Conservation (phyloP, 306 rosid genomes). For the Vachellia collinsii region DNA sequence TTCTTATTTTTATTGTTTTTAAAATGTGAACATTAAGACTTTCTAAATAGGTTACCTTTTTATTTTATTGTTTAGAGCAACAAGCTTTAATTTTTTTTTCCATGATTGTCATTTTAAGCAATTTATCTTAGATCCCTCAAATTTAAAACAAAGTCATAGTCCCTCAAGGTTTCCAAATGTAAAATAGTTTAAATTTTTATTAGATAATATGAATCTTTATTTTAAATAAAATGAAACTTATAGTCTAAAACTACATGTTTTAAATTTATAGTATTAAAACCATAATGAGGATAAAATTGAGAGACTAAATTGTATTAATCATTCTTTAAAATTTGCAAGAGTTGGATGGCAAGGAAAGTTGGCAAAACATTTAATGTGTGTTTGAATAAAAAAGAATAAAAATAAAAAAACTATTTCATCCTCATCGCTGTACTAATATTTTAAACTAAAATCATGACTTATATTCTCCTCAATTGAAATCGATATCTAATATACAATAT, state of each 20-base stretch:
- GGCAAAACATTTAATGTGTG: neutral
- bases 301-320: too few relatives aligned
- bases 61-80: neutral
- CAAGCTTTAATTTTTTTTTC: neutral
- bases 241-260: too few relatives aligned
- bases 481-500: too few relatives aligned
- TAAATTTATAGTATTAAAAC: too few relatives aligned
- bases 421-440: neutral
- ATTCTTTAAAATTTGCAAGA: neutral
- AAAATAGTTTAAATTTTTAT: too few relatives aligned
- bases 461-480: neutral
- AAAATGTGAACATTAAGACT: neutral
- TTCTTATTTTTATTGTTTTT: neutral
- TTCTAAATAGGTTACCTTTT: too few relatives aligned
- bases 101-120: neutral
- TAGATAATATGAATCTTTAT: too few relatives aligned
- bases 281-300: too few relatives aligned
- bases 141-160: too few relatives aligned
- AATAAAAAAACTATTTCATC: neutral
- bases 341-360: neutral
- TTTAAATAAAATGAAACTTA: too few relatives aligned
- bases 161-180: too few relatives aligned
- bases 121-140: too few relatives aligned
- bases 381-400: neutral
- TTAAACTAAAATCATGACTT: neutral